phyloP scores from a whole-genome alignment of 2,329 filamentous ascomycete species.

The Metarhizium rileyi region DNA sequence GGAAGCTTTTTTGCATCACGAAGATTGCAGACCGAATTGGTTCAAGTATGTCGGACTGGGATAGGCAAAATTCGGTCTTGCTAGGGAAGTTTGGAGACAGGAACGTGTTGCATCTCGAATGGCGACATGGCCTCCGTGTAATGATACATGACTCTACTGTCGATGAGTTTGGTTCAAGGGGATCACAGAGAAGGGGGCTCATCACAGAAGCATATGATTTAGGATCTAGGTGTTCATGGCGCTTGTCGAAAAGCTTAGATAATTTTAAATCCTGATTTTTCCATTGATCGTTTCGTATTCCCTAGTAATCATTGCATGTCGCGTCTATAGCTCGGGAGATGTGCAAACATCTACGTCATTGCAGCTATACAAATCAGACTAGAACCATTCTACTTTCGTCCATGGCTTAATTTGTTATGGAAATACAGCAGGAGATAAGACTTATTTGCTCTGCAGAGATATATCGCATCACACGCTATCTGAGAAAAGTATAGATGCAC shows the following conservation, averaged over 20 bases:
- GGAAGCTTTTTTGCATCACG: constrained; percentile 71
- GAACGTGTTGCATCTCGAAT: not conserved
- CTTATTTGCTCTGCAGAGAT: too few relatives aligned
- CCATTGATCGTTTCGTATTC: not conserved
- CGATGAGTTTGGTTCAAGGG: not conserved
- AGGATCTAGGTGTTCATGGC: constrained; percentile 7
- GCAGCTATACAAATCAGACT: too few relatives aligned
- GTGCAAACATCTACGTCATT: too few relatives aligned
- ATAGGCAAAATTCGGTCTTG: constrained; percentile 27
- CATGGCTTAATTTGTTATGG: too few relatives aligned
- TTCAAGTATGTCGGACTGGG: constrained; percentile 89
- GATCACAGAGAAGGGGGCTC: not conserved
- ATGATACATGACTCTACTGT: not conserved
- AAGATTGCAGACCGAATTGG: constrained; percentile 94
- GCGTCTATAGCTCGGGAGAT: too few relatives aligned
- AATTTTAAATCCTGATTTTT: not conserved
- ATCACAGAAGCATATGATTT: not conserved
- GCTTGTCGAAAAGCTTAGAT: constrained; percentile 1
- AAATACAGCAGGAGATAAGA: too few relatives aligned
- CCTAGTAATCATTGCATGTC: too few relatives aligned
- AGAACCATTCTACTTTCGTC: too few relatives aligned
- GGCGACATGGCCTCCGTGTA: not conserved
- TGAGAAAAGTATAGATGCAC: too few relatives aligned
- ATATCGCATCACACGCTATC: too few relatives aligned
- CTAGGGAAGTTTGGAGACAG: not conserved